Evolutionary conservation across 345 rosid species (phyloP), one percentile per base, ranked within the genome.

Genomic region (Populus nigra): DNA sequence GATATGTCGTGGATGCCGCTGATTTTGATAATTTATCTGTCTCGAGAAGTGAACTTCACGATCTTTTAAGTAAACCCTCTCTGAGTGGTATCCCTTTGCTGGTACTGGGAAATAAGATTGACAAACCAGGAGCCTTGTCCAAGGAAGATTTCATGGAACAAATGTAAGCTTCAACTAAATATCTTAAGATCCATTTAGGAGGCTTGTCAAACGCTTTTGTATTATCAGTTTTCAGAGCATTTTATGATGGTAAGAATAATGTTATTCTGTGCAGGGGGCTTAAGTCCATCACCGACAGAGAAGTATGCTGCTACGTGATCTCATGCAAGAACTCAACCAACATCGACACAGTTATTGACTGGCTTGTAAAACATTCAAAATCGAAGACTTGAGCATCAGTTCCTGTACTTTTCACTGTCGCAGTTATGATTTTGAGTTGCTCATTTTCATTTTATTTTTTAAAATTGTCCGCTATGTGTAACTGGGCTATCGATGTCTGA

Each of bases 281-380:
- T 57, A 83, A 75, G 36, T 86, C 89, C 16, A 89, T 91, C 16
- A 73, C 87, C 0, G 88, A 85, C 63, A 86, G 91, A 84, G 91
- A 87, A 83, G 93, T 88, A 49, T 89, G 91, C 43, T 88, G 93
- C 84, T 91, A 77, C 78, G 85, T 91, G 95, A 88, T 89, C 73
- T 91, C 95, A 2, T 91, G 95, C 87, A 91, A 89, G 85, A 89
- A 88, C 86, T 89, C 91, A 1, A 84, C 91, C 84, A 91, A 89
- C 86, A 89, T 91, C 47, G 93, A 89, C 47, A 74, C 87, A 1
- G 93, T 91, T 77, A 88, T 89, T 69, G 91, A 91, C 72, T 91
- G 93, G 93, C 93, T 91, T 2, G 87, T 91, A 71, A 89, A 87
- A 88, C 91, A 89, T 86, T 89, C 93, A 39, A 91, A 88, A 83